phyloP scores from a whole-genome alignment of 176 grass and related monocot genomes.

The Paspalum notatum region DNA sequence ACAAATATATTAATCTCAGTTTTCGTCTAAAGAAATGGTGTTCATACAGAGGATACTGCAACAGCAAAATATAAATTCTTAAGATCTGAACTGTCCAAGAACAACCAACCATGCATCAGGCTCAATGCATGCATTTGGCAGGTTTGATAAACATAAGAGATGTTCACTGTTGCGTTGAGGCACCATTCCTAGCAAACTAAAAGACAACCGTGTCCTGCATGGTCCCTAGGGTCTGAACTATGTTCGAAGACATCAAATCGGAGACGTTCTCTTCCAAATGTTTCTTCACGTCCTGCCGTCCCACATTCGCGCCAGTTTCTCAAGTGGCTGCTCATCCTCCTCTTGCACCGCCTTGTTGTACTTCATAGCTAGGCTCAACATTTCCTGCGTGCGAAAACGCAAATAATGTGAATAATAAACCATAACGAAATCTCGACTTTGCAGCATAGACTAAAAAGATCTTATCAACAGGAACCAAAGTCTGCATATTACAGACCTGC shows the following conservation, averaged over 20 bases:
- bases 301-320: conserved; percentile 97
- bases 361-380: conserved; percentile 91
- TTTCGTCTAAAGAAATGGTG: too few relatives aligned
- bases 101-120: too few relatives aligned
- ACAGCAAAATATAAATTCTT: too few relatives aligned
- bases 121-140: too few relatives aligned
- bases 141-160: too few relatives aligned
- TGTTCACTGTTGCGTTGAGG: too few relatives aligned
- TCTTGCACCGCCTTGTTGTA: conserved; percentile 99
- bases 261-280: conserved; percentile 98
- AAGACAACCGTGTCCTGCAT: conserved; percentile 97
- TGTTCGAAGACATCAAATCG: conserved; percentile 96
- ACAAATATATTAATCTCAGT: too few relatives aligned
- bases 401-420: conserved; percentile 27
- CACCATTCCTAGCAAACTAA: too few relatives aligned
- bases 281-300: conserved; percentile 94
- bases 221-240: conserved; percentile 92
- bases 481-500: conserved; percentile 47
- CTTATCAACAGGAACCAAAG: neutral
- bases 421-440: neutral
- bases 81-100: too few relatives aligned
- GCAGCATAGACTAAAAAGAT: too few relatives aligned
- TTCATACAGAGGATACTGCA: too few relatives aligned
- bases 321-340: conserved; percentile 92
- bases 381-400: conserved; percentile 60